Conservation (phyloP, 495 filamentous ascomycete genomes). For the Opeltia flavorubescens region DNA sequence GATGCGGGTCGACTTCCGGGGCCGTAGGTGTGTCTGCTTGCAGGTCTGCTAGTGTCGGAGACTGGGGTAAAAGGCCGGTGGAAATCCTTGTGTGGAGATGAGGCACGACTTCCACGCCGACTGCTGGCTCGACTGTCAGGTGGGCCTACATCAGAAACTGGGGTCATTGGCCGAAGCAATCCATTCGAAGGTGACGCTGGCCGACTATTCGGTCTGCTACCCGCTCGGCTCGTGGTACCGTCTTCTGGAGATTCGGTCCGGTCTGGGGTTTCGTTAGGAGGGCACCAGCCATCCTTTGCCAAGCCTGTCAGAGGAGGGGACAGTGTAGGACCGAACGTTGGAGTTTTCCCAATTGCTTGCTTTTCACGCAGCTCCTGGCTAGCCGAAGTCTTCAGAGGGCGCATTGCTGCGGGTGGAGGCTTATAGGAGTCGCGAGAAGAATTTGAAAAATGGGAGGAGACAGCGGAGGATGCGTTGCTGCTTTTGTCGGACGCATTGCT, state of each 20-base stretch:
- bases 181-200: conserved; percentile 1
- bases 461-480: too few species aligned
- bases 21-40: conserved; percentile 19
- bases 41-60: conserved; percentile 5
- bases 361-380: too few species aligned
- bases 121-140: conserved; percentile 1
- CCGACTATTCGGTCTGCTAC: neutral
- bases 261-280: too few species aligned
- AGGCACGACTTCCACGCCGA: neutral
- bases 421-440: too few species aligned
- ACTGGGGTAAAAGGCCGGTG: conserved; percentile 3
- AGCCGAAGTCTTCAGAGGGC: too few species aligned
- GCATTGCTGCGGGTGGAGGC: too few species aligned
- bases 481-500: too few species aligned
- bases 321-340: too few species aligned
- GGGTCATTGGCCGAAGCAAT: neutral
- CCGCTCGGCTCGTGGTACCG: neutral
- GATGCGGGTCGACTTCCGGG: conserved; percentile 21
- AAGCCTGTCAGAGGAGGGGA: too few species aligned
- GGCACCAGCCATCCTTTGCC: too few species aligned
- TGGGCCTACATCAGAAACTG: neutral
- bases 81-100: conserved; percentile 1
- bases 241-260: neutral
- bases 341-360: too few species aligned
- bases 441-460: too few species aligned